Evolutionary conservation across 2,329 filamentous ascomycete genomes (phyloP).

Genomic region (Penicillium sp.): DNA sequence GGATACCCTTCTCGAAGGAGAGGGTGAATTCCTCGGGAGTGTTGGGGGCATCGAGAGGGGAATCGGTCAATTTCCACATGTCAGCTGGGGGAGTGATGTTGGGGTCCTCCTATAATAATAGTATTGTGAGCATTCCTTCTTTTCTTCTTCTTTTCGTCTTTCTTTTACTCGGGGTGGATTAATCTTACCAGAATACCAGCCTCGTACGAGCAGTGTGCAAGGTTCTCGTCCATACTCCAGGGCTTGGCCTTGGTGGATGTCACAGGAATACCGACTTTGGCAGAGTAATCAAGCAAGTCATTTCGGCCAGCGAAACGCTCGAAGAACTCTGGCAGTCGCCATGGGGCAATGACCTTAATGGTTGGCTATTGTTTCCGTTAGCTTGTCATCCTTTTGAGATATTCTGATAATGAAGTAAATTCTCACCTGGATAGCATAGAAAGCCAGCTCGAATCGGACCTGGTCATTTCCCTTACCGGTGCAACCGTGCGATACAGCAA

Average conservation of each 20-base stretch:
- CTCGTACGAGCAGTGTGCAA: slow-evolving; percentile 71
- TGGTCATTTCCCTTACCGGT: slow-evolving; percentile 49
- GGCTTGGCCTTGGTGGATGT: slow-evolving; percentile 40
- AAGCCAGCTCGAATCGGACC: slow-evolving; percentile 49
- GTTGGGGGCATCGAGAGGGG: slow-evolving; percentile 67
- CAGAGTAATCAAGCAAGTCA: slow-evolving; percentile 48
- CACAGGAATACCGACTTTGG: slow-evolving; percentile 45
- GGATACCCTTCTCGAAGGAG: slow-evolving; percentile 71
- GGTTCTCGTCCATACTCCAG: slow-evolving; percentile 31
- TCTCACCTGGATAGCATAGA: slow-evolving; percentile 41
- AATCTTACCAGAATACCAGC: slow-evolving; percentile 60
- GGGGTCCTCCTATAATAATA: slow-evolving; percentile 43
- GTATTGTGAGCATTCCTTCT: slow-evolving; percentile 1
- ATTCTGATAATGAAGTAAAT: neutral
- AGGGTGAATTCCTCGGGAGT: slow-evolving; percentile 67
- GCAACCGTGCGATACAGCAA: slow-evolving; percentile 42
- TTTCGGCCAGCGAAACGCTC: slow-evolving; percentile 47
- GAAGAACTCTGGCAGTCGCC: slow-evolving; percentile 48
- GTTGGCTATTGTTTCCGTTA: slow-evolving; percentile 25
- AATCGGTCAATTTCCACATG: slow-evolving; percentile 70
- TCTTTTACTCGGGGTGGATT: too few relatives aligned
- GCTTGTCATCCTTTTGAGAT: neutral
- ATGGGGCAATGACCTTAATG: slow-evolving; percentile 49
- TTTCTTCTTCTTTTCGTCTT: neutral
- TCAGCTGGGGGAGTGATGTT: slow-evolving; percentile 64